These are phyloP conservation scores for Irpex rosettiformis DNA, from an alignment of 1,284 basidiomycete species.

Conservation along the genomic window DNA sequence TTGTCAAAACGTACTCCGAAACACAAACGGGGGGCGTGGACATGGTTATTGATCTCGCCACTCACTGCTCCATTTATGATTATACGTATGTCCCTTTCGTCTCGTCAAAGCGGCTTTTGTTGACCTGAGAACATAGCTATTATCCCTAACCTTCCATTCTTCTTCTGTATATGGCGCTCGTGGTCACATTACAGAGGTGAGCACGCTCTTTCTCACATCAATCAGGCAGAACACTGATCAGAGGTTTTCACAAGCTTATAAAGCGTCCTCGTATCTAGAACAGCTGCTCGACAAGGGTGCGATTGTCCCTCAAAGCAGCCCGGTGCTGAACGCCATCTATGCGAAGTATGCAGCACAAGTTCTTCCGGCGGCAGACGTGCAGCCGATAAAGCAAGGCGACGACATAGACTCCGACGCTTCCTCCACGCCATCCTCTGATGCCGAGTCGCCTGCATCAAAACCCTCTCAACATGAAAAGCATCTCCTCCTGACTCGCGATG, in stretches of 20 bases:
- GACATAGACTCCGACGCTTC: constrained; percentile 17
- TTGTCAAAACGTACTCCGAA: constrained; percentile 53
- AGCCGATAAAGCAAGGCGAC: constrained; percentile 7
- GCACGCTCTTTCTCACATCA: not conserved
- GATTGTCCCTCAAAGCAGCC: constrained; percentile 52
- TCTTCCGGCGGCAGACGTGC: constrained; percentile 1
- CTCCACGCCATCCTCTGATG: constrained; percentile 7
- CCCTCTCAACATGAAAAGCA: constrained; percentile 14
- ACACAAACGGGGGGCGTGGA: constrained; percentile 62
- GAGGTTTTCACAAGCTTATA: constrained; percentile 50
- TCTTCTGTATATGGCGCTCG: constrained; percentile 79
- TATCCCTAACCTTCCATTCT: constrained; percentile 80
- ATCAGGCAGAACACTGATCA: not conserved
- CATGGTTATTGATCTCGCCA: constrained; percentile 62
- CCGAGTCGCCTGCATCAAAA: constrained; percentile 10
- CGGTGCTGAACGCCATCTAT: constrained; percentile 59
- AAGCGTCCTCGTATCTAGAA: constrained; percentile 66
- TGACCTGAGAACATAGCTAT: constrained; percentile 44
- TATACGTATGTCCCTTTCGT: constrained; percentile 51
- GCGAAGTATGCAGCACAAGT: constrained; percentile 26
- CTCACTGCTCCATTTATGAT: constrained; percentile 71
- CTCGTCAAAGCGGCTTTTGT: not conserved
- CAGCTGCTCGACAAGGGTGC: constrained; percentile 50
- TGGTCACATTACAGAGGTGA: constrained; percentile 80
- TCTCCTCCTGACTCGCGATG: constrained; percentile 49